Percentiles rank a stretch among this genome's conserved stretches.
Evolutionary conservation across 306 rosid genomes (phyloP).

Genomic region (Inga oerstediana): DNA sequence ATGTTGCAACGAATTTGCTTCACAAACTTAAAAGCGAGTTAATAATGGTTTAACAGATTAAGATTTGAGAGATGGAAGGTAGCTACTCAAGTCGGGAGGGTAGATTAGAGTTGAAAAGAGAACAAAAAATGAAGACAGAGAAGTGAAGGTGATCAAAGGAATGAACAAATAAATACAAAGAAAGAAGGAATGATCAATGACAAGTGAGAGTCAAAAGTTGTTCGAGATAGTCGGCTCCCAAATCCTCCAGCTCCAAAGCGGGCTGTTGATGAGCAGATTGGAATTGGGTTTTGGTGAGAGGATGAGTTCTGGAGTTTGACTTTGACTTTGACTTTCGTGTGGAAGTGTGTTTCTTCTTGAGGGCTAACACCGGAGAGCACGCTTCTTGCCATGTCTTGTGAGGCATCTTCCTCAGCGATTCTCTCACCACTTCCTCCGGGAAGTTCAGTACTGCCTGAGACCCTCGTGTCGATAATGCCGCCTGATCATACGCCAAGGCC

Average conservation of each 20-base stretch:
- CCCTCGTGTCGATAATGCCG: slow-evolving; percentile 72
- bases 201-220: slow-evolving; percentile 55
- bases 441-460: slow-evolving; percentile 73
- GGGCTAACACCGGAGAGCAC: slow-evolving; percentile 75
- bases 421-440: slow-evolving; percentile 50
- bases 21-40: too few relatives aligned
- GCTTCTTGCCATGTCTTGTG: slow-evolving; percentile 39
- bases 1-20: too few relatives aligned
- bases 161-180: neutral
- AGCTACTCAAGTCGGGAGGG: too few relatives aligned
- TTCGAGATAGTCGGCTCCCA: slow-evolving; percentile 77
- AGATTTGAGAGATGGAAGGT: neutral
- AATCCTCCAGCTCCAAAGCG: slow-evolving; percentile 63
- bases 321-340: slow-evolving; percentile 28
- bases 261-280: neutral
- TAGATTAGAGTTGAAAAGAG: too few relatives aligned
- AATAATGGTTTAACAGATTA: too few relatives aligned
- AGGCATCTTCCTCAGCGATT: slow-evolving; percentile 37
- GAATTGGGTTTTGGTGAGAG: too few relatives aligned
- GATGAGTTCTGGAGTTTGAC: too few relatives aligned
- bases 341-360: slow-evolving; percentile 54
- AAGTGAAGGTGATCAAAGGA: neutral
- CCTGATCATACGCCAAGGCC: slow-evolving; percentile 91
- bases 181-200: neutral
- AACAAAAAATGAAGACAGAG: neutral